Evolutionary conservation across 2,329 filamentous ascomycete species (phyloP), one percentile per base, ranked within the genome.

Genomic region (Plectosphaerella cucumerina): DNA sequence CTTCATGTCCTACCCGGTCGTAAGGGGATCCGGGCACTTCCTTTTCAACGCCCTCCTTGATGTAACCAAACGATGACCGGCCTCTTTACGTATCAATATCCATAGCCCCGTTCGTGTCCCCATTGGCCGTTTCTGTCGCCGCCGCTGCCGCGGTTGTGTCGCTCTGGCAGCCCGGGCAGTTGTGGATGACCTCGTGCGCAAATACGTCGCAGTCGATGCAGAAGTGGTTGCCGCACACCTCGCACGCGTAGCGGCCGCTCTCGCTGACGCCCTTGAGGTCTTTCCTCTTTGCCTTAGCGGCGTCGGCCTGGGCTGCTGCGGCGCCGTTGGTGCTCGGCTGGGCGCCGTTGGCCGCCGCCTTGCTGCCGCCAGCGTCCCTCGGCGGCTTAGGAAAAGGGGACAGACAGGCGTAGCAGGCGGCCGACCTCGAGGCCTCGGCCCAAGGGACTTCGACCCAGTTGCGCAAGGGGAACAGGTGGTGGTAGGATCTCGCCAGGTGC

Each of bases 141-240:
- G 55, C 53, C 22, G 56, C 34, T 44, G 52, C 35, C 59, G 64
- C 18, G 73, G 70, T 62, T 4, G 69, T 71, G 51, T 75, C 73
- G 61, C 78, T 80, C 67, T 83, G 86, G 67, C 94, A 99, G 0
- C 93, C 93, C 0, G 94, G 92, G 63, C 94, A 99, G 69, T 97
- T 97, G 66, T 99, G 93, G 48, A 96, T 81, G 12, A 95, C 84
- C 71, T 97, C 91, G 66, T 99, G 94, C 21, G 90, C 88, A 71
- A 94, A 97, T 21, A 97, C 84, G 67, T 99, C 94, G 67, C 94
- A 99, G 67, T 99, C 94, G 58, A 99, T 95, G 74, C 94, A 99
- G 66, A 97, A 99, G 70, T 97, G 93, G 53, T 89, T 85, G 3
- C 80, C 71, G 68, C 94, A 99, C n/a, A 86, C 85, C 59, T 87